Conservation (phyloP, 306 rosid genomes). For the Trifolium subterraneum region DNA sequence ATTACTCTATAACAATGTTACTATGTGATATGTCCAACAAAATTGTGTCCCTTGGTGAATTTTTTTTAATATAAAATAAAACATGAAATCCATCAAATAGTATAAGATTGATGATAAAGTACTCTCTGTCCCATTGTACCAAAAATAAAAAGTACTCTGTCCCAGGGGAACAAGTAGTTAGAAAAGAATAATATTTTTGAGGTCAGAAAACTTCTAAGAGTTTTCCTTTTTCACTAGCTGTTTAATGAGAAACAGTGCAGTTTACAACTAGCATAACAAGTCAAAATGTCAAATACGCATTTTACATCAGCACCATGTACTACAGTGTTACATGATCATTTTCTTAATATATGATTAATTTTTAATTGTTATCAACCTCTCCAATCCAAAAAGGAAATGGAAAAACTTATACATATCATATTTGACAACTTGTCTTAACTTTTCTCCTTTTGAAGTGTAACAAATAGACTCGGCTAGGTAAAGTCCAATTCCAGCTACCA, state of each 20-base stretch:
- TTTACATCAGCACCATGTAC: conserved; percentile 45
- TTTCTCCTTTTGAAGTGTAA: conserved; percentile 10
- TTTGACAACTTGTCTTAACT: conserved; percentile 26
- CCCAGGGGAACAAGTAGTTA: neutral
- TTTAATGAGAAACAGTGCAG: conserved; percentile 20
- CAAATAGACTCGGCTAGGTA: neutral
- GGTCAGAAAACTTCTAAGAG: conserved; percentile 10
- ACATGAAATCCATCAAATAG: no score
- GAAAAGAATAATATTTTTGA: neutral
- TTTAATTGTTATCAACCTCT: conserved; percentile 31
- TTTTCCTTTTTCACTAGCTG: neutral
- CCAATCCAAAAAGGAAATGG: neutral
- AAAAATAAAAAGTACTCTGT: no score
- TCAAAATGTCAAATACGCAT: conserved; percentile 29
- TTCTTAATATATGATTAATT: conserved; percentile 22
- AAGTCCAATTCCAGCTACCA: conserved; percentile 34
- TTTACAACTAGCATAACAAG: conserved; percentile 28
- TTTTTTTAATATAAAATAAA: no score
- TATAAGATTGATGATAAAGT: neutral
- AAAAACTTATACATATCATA: conserved; percentile 9
- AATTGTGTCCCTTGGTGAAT: no score
- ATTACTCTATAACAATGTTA: no score
- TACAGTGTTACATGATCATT: conserved; percentile 28
- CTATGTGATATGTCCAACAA: neutral
- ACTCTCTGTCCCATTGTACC: neutral